Percentiles rank a stretch among this genome's conserved stretches.
phyloP scores from a whole-genome alignment of 345 rosid species.

The Raphanus raphanistrum region DNA sequence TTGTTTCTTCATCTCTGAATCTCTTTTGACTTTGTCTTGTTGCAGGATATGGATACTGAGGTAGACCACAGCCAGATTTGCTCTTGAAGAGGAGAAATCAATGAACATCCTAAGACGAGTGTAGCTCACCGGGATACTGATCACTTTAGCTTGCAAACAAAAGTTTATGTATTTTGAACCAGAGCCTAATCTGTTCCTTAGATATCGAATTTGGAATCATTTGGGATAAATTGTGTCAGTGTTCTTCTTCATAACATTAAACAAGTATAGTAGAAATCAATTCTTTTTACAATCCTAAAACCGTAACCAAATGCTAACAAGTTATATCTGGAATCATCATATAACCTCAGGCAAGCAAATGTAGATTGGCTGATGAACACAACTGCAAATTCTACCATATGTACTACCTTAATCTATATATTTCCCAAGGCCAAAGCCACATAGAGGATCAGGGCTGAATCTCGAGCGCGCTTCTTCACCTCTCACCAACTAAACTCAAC shows the following conservation, averaged over 20 bases:
- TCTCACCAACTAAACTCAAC: conserved; percentile 1
- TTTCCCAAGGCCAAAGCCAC: conserved; percentile 3
- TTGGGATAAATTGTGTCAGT: no score
- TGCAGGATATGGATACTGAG: conserved; percentile 38
- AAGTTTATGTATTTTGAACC: conserved; percentile 10
- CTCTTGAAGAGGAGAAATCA: background rate
- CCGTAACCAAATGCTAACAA: background rate
- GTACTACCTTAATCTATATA: conserved; percentile 22
- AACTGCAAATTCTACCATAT: no score
- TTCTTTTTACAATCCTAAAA: conserved; percentile 24
- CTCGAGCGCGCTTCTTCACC: conserved; percentile 16
- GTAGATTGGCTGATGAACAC: no score
- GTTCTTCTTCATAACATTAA: background rate
- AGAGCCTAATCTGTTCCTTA: background rate
- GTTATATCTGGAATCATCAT: no score
- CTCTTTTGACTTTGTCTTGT: background rate
- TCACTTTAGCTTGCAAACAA: conserved; percentile 15
- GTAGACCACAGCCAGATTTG: background rate
- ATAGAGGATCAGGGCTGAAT: conserved; percentile 1
- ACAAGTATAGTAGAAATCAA: conserved; percentile 8
- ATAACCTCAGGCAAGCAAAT: no score
- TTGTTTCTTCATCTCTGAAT: conserved; percentile 14
- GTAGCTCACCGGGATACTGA: conserved; percentile 28
- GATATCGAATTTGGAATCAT: background rate
- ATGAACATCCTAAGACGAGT: conserved; percentile 8